A percentile compares a stretch with the other conserved stretches of the same genome.
These are phyloP conservation scores for Carex scoparia DNA, from an alignment of 176 grass and related monocot species.

Conservation along the genomic window DNA sequence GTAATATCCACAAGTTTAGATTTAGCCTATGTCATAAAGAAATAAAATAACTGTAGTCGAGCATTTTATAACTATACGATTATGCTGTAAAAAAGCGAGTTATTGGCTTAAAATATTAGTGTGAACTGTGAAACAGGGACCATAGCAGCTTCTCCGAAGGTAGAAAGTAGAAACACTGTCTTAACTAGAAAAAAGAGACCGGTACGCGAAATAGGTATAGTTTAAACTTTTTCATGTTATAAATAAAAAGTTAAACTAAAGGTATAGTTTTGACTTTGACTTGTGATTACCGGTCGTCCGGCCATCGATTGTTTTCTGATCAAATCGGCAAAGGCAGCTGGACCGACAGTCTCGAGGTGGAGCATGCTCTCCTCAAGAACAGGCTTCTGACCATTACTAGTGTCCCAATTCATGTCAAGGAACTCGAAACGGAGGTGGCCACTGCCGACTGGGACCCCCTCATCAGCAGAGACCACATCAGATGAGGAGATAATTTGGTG, in stretches of 20 bases:
- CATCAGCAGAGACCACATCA: not conserved
- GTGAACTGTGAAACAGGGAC: not conserved
- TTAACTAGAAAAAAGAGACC: not conserved
- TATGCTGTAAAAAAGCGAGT: not conserved
- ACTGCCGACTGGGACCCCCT: conserved; percentile 30
- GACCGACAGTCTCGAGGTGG: conserved; percentile 27
- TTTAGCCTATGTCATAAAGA: not conserved
- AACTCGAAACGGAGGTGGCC: conserved; percentile 72
- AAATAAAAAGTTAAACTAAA: not conserved
- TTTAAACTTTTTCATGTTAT: not conserved
- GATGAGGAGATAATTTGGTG: conserved; percentile 29
- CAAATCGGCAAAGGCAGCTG: conserved; percentile 20
- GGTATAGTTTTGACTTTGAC: not conserved
- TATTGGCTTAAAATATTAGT: not conserved
- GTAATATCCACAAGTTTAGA: conserved; percentile 1
- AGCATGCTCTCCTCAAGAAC: conserved; percentile 27
- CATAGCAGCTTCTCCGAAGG: not conserved
- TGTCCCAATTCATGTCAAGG: conserved; percentile 22
- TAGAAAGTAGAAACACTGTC: not conserved
- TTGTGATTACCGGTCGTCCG: conserved; percentile 33
- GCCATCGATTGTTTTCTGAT: conserved; percentile 33
- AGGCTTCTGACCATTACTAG: not conserved
- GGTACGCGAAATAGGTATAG: not conserved
- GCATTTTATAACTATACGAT: not conserved
- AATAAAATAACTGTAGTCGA: not conserved